Conservation (phyloP, 306 rosid genomes). For the Crotalaria pallida region DNA sequence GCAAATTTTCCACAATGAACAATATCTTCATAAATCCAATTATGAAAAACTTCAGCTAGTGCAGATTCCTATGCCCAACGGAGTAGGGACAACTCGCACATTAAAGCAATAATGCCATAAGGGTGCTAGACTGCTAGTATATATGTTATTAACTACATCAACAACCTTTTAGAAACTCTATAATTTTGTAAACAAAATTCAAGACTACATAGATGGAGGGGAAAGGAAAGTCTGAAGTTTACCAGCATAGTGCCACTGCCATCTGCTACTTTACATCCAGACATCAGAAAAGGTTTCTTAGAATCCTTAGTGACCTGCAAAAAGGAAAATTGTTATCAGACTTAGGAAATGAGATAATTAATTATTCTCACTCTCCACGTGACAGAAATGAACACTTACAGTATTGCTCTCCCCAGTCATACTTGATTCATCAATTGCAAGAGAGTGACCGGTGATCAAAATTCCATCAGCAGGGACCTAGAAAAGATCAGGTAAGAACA, state of each 20-base stretch:
- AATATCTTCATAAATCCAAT: neutral
- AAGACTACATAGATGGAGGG: neutral
- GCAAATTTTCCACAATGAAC: neutral
- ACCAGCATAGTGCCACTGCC: conserved; percentile 91
- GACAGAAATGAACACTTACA: conserved; percentile 42
- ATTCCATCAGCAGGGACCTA: conserved; percentile 93
- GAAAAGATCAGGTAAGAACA: conserved; percentile 7
- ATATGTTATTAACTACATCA: neutral
- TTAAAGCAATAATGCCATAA: neutral
- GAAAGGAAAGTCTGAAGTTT: conserved; percentile 6
- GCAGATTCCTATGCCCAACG: neutral
- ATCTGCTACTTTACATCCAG: conserved; percentile 96
- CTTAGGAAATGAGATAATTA: neutral
- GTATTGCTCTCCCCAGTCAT: conserved; percentile 93
- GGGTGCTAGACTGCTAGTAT: neutral
- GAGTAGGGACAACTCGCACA: neutral
- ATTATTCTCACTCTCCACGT: neutral
- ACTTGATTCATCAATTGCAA: conserved; percentile 85
- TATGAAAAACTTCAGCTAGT: neutral
- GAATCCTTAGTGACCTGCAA: conserved; percentile 63
- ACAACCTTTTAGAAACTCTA: neutral
- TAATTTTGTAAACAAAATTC: conserved; percentile 7
- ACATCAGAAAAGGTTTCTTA: conserved; percentile 66
- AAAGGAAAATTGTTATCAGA: conserved; percentile 11
- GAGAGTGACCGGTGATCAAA: conserved; percentile 65